Conservation (phyloP, 2,329 filamentous ascomycete genomes). For the Xylaria sp. region DNA sequence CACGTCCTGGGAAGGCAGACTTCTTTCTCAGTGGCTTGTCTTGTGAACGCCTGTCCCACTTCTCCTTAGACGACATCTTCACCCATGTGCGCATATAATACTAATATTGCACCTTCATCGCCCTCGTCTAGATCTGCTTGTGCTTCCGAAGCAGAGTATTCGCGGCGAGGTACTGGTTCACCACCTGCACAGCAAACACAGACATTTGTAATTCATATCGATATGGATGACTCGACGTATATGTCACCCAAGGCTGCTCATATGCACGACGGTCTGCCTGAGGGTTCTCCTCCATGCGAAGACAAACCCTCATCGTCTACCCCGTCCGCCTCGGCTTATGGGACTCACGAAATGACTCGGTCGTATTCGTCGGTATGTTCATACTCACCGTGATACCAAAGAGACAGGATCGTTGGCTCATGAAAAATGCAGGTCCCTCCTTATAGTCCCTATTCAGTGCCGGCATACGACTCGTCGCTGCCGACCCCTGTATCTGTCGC, state of each 20-base stretch:
- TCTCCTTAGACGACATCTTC: conserved; percentile 8
- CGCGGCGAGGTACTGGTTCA: conserved; percentile 31
- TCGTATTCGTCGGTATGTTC: conserved; percentile 47
- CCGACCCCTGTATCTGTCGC: conserved; percentile 64
- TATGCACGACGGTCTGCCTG: conserved; percentile 43
- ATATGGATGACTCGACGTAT: conserved; percentile 47
- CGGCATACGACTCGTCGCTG: conserved; percentile 57
- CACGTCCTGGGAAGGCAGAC: conserved; percentile 33
- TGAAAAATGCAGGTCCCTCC: conserved; percentile 37
- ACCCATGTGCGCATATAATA: conserved; percentile 45
- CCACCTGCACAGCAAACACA: conserved; percentile 34
- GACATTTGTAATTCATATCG: conserved; percentile 34
- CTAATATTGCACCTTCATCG: conserved; percentile 38
- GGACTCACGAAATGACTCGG: conserved; percentile 43
- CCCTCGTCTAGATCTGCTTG: conserved; percentile 36
- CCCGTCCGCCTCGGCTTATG: conserved; percentile 44
- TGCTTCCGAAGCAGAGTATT: conserved; percentile 35
- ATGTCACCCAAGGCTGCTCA: conserved; percentile 41
- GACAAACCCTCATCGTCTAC: conserved; percentile 38
- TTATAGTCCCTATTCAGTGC: conserved; percentile 53
- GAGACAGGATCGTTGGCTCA: conserved; percentile 24
- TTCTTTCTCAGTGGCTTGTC: conserved; percentile 30
- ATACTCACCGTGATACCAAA: conserved; percentile 12
- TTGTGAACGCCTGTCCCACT: conserved; percentile 22
- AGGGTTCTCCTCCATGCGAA: conserved; percentile 28